phyloP scores from a whole-genome alignment of 768 basidiomycete species.

The Boletus insuetus region DNA sequence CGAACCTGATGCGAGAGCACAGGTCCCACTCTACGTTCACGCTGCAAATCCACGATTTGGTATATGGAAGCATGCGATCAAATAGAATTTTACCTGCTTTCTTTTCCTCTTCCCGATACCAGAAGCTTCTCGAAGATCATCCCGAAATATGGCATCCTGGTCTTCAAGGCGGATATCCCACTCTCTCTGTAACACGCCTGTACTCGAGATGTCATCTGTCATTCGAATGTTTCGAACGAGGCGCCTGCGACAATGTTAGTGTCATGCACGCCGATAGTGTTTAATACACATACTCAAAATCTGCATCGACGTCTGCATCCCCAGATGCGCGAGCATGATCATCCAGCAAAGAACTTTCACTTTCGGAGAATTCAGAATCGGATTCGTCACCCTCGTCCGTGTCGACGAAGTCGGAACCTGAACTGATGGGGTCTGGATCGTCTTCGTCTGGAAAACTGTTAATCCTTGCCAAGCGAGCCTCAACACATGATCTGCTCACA shows the following conservation, averaged over 20 bases:
- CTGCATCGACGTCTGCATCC: constrained; percentile 18
- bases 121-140: constrained; percentile 62
- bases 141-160: constrained; percentile 64
- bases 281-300: constrained; percentile 17
- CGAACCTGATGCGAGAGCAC: constrained; percentile 18
- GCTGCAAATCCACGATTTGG: not conserved
- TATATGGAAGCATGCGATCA: not conserved
- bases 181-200: constrained; percentile 6
- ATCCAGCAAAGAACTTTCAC: constrained; percentile 3
- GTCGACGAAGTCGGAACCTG: constrained; percentile 5
- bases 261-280: too few relatives aligned
- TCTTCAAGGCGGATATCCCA: constrained; percentile 40
- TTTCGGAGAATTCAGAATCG: constrained; percentile 11
- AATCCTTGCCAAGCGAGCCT: not conserved
- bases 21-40: constrained; percentile 12
- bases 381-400: constrained; percentile 2
- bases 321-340: not conserved
- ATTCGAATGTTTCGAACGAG: constrained; percentile 4
- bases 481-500: not conserved
- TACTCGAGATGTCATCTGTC: constrained; percentile 14
- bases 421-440: constrained; percentile 1
- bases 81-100: constrained; percentile 38
- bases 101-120: constrained; percentile 58
- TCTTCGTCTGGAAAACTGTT: constrained; percentile 11
- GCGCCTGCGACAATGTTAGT: not conserved